These are phyloP conservation scores for Backusella parvicylindrica DNA, from an alignment of 192 early-diverging fungal genomes.

Conservation along the genomic window DNA sequence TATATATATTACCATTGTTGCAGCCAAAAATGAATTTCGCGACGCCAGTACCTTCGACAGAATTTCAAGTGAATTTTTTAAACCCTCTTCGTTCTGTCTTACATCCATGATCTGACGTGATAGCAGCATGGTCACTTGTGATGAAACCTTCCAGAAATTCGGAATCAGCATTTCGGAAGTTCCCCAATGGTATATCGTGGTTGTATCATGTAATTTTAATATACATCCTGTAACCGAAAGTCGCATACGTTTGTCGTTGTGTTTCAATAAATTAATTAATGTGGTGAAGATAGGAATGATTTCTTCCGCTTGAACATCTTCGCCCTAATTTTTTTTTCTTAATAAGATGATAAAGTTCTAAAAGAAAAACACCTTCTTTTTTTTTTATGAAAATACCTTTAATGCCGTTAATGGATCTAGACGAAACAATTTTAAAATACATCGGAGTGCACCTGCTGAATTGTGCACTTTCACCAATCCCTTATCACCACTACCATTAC, in stretches of 20 bases:
- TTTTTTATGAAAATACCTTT: constrained; percentile 44
- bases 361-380: neutral
- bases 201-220: constrained; percentile 61
- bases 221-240: constrained; percentile 58
- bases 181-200: constrained; percentile 75
- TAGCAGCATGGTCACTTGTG: constrained; percentile 37
- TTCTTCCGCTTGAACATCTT: constrained; percentile 52
- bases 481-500: neutral
- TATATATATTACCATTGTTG: constrained; percentile 28
- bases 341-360: neutral
- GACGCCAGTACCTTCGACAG: constrained; percentile 59
- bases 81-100: constrained; percentile 51
- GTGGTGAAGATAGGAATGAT: constrained; percentile 61
- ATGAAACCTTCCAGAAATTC: constrained; percentile 69
- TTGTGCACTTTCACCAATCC: neutral
- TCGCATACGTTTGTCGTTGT: neutral
- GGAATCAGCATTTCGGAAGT: constrained; percentile 53
- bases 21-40: constrained; percentile 45
- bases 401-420: constrained; percentile 64
- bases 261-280: constrained; percentile 46
- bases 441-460: neutral
- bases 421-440: constrained; percentile 1
- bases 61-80: constrained; percentile 57
- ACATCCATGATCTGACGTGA: constrained; percentile 67
- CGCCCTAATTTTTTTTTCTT: neutral